phyloP scores from a whole-genome alignment of 148 eudicot genomes.

The Dianthus caryophyllus region DNA sequence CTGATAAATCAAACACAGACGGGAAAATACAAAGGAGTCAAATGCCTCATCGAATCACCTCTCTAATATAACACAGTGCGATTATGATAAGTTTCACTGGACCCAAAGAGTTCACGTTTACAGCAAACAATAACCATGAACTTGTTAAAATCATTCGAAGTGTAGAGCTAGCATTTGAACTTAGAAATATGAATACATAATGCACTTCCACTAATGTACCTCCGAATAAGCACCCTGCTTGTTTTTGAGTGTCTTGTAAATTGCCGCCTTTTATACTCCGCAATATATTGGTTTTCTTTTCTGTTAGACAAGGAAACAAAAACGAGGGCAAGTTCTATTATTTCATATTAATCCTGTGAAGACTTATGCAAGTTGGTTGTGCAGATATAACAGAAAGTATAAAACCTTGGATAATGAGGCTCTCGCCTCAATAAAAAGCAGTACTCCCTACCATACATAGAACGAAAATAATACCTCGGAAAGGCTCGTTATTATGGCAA shows the following conservation, averaged over 20 bases:
- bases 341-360: not conserved
- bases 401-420: not conserved
- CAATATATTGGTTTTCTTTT: constrained; percentile 28
- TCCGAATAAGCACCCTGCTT: constrained; percentile 34
- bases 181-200: not conserved
- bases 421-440: not conserved
- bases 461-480: constrained; percentile 35
- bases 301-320: constrained; percentile 24
- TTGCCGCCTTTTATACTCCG: constrained; percentile 24
- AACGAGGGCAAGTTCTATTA: not conserved
- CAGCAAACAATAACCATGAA: not conserved
- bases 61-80: not conserved
- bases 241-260: constrained; percentile 32
- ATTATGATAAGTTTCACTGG: not conserved
- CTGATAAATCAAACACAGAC: constrained; percentile 21
- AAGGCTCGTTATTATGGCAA: constrained; percentile 24
- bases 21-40: not conserved
- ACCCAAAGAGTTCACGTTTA: not conserved
- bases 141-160: not conserved
- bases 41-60: not conserved
- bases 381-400: not conserved
- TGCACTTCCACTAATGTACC: constrained; percentile 24
- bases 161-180: not conserved
- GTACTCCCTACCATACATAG: not conserved
- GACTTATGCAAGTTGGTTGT: not conserved